Percentiles rank a stretch among this genome's conserved stretches.
Conservation (phyloP, 768 basidiomycete species). For the Xerocomellus dryophilus region DNA sequence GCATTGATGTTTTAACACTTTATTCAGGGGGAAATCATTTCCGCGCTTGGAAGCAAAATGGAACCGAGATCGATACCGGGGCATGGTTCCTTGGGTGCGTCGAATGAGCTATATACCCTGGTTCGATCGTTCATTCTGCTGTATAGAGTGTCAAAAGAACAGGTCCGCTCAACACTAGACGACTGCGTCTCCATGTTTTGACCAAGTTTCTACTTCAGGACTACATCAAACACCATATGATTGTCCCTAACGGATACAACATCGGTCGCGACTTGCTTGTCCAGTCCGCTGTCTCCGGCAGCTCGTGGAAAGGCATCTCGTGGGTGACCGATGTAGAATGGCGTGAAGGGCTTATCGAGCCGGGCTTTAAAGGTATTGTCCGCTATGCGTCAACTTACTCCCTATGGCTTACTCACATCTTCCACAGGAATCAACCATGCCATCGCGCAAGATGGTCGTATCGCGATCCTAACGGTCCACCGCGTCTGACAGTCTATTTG, state of each 20-base stretch:
- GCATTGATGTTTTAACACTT: neutral
- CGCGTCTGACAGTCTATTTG: conserved; percentile 35
- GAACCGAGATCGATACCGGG: conserved; percentile 62
- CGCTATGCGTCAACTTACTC: neutral
- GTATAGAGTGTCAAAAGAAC: conserved; percentile 69
- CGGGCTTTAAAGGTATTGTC: conserved; percentile 62
- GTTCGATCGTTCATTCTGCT: neutral
- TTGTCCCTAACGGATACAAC: conserved; percentile 78
- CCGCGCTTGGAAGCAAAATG: conserved; percentile 87
- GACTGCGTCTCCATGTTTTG: neutral
- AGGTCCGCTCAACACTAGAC: conserved; percentile 33
- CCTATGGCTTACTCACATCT: neutral
- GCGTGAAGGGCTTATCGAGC: conserved; percentile 63
- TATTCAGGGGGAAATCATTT: conserved; percentile 79
- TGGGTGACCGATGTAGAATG: conserved; percentile 81
- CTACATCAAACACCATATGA: conserved; percentile 65
- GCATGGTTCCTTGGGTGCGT: conserved; percentile 85
- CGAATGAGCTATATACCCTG: neutral
- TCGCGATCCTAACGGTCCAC: conserved; percentile 72
- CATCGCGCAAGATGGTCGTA: conserved; percentile 75
- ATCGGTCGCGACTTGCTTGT: conserved; percentile 79
- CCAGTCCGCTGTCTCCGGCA: conserved; percentile 56
- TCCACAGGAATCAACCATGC: conserved; percentile 71
- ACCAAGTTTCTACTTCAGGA: conserved; percentile 34
- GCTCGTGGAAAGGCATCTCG: conserved; percentile 59